Evolutionary conservation across 202 grass and related monocot species (phyloP).

Genomic region (Hordeum pubiflorum): DNA sequence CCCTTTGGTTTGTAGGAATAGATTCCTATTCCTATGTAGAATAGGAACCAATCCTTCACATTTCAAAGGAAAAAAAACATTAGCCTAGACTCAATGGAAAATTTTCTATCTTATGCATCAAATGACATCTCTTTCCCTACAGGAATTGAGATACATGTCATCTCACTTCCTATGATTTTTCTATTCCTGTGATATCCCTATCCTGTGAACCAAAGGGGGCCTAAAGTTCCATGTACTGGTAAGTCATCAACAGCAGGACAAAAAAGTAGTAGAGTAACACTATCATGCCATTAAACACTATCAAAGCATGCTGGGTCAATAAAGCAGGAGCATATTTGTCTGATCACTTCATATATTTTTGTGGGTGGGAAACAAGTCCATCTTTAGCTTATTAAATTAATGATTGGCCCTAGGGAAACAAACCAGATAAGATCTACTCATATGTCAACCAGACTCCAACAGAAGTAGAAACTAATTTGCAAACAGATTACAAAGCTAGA

Average conservation of each 20-base stretch:
- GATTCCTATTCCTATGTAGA: no score
- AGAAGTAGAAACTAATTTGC: background rate
- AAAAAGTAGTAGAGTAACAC: background rate
- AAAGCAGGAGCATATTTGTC: background rate
- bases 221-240: background rate
- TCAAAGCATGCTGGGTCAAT: slow-evolving; percentile 3
- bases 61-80: no score
- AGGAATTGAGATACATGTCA: no score
- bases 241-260: background rate
- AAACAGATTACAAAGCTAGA: slow-evolving; percentile 6
- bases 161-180: no score
- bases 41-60: no score
- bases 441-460: background rate
- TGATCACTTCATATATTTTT: slow-evolving; percentile 7
- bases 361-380: background rate
- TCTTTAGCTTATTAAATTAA: slow-evolving; percentile 2
- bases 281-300: background rate
- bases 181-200: no score
- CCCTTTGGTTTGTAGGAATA: no score
- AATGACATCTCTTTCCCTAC: no score
- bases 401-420: background rate
- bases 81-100: no score
- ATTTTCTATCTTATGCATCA: no score
- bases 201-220: no score
- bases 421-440: background rate